phyloP scores from a whole-genome alignment of 768 basidiomycete genomes.

The Tricholoma furcatifolium region DNA sequence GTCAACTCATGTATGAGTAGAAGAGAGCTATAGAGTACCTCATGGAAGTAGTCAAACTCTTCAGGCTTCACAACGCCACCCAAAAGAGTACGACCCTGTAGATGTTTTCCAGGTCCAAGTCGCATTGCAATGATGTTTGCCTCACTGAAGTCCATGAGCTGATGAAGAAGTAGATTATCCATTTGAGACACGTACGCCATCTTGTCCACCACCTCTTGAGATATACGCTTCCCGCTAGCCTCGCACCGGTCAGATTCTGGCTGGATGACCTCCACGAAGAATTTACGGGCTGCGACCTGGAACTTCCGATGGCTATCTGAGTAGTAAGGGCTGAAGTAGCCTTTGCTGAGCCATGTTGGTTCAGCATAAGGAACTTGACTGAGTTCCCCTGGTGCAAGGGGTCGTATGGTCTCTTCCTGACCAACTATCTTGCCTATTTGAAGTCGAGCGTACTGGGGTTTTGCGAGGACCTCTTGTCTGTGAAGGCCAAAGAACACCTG shows the following conservation, averaged over 20 bases:
- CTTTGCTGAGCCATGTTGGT: conserved; percentile 72
- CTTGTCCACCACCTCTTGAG: conserved; percentile 81
- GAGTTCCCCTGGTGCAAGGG: conserved; percentile 57
- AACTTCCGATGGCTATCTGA: conserved; percentile 70
- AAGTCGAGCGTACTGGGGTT: conserved; percentile 70
- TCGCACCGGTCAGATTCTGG: conserved; percentile 80
- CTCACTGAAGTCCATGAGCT: conserved; percentile 43
- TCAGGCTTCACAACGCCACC: conserved; percentile 75
- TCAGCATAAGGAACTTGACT: conserved; percentile 85
- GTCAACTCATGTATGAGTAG: neutral
- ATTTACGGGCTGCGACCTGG: conserved; percentile 72
- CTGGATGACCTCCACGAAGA: conserved; percentile 71
- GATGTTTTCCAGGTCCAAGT: conserved; percentile 86
- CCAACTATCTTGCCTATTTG: conserved; percentile 64
- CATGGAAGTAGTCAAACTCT: conserved; percentile 95
- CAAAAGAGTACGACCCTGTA: conserved; percentile 74
- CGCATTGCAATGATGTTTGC: conserved; percentile 86
- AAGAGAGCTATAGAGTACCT: conserved; percentile 43
- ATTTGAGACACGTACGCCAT: conserved; percentile 51
- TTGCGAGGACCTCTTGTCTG: conserved; percentile 73
- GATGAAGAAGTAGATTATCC: neutral
- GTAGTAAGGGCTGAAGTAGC: conserved; percentile 77
- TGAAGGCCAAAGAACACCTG: conserved; percentile 85
- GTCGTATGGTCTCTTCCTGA: conserved; percentile 53
- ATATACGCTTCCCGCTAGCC: conserved; percentile 83